Base-by-base conservation (phyloP, 805 yeast species). In the Schwanniomyces pseudopolymorphus region DNA sequence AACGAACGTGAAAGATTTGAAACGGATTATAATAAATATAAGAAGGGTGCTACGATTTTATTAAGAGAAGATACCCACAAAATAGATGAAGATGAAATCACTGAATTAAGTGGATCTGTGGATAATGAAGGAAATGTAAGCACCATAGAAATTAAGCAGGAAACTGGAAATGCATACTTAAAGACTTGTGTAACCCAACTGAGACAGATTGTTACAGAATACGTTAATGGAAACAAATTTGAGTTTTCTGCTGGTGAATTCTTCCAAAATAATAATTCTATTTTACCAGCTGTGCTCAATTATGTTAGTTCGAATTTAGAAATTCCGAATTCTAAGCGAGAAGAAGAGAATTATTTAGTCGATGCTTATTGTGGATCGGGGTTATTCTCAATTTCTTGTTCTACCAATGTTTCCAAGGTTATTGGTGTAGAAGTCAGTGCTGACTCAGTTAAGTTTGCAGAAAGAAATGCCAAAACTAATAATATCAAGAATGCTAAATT, bases 281-380 rank as follows among this genome's bases (percentile, higher is more conserved):
- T 94, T 21, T 70, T 94, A 51, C 96, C 97, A 2, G 64, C 73
- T 2, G 95, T 94, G 16, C 86, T 96, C 4, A 73, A 75, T 35
- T 91, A 89, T 61, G 99, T 94, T 14, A 80, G 85, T 49, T 76
- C 81, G 7, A 88, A 89, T 58, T 67, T 91, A 43, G 60, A 65
- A 4, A 73, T 71, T 17, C 69, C 65, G 5, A 74, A 72, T 25
- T 59, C 56, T 37, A 45, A 53, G 7, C 57, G 59, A 2, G 65
- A 57, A 22, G 63, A 61, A 44, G 66, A 65, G 25, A 79, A 81
- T 57, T 89, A 83, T 60, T 69, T 91, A 41, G 96, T 91, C 22
- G 98, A 91, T 65, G 96, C 97, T 0, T 91, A 91, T 70, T 91
- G 98, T 74, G 98, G 98, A 1, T 87, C 96, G 3, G 99, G 99